Evolutionary conservation across 345 rosid species (phyloP), one percentile per base, ranked within the genome.

Genomic region (Boechera divaricarpa): DNA sequence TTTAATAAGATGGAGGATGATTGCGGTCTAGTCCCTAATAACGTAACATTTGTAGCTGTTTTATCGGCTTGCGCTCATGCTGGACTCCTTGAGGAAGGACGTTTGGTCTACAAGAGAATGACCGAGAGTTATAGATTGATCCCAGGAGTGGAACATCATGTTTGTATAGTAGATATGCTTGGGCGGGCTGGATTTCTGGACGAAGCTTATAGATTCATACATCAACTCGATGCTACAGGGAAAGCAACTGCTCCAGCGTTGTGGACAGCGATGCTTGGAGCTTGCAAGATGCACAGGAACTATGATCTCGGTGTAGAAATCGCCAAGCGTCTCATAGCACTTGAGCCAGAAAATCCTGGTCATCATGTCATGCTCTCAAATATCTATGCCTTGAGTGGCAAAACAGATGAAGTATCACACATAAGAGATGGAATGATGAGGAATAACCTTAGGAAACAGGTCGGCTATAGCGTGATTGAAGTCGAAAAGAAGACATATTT

Each of bases 181-280:
- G 96, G 97, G 42, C 86, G 96, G 12, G 98, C 90, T 7, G 98
- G 97, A 69, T 74, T 82, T 67, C 72, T 90, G 0, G 77, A 84
- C 0, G 93, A 91, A 80, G 96, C 97, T 26, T 86, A 86, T 77
- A 67, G 55, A 8, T 90, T 87, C 42, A 80, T 90, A 68, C 80
- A 62, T 31, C 72, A 87, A 72, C 75, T 69, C 42, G 79, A 83
- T 71, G 84, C 76, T 53, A 36, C 51, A 51, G 86, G 83, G 51
- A 51, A 67, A 57, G 79, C 79, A 58, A 85, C 82, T 52, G 83
- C 85, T 55, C 90, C 94, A 3, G 96, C 98, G 21, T 84, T 93
- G 51, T 90, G 92, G 97, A 91, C 94, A 21, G 96, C 98, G 1
- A 85, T 93, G 91, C 96, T 93, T 31, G 98, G 98, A 72, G 96